These are phyloP conservation scores for Murraya paniculata DNA, from an alignment of 345 rosid species.

Conservation along the genomic window DNA sequence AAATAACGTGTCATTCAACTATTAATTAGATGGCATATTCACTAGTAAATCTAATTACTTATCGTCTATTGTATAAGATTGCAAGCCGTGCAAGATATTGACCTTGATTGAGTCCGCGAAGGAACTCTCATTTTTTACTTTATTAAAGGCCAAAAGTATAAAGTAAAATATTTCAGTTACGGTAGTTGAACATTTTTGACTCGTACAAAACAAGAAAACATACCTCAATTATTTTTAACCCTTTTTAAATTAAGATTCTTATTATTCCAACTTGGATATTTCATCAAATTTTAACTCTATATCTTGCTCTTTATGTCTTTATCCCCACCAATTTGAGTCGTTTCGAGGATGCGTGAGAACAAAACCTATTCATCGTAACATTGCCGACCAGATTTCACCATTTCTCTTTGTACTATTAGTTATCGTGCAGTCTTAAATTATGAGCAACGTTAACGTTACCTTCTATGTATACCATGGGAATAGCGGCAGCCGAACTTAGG, in stretches of 20 bases:
- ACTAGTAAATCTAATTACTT: too few species aligned
- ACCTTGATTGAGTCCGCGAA: background rate
- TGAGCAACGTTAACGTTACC: background rate
- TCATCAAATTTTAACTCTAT: background rate
- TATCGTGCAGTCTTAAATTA: background rate
- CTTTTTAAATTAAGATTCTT: background rate
- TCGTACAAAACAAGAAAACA: background rate
- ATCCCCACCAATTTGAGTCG: too few species aligned
- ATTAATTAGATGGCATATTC: background rate
- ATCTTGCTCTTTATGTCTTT: background rate
- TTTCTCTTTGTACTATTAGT: background rate
- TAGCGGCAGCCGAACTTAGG: background rate
- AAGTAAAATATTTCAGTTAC: background rate
- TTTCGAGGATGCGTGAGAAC: background rate
- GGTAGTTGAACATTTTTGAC: background rate
- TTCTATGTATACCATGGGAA: background rate
- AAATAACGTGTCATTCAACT: background rate
- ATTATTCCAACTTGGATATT: background rate
- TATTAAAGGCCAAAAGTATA: background rate
- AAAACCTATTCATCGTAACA: background rate
- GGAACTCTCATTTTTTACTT: too few species aligned
- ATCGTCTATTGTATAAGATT: too few species aligned
- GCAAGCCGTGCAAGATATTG: background rate
- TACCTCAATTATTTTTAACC: background rate
- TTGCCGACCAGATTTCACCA: background rate